A percentile compares a stretch with the other conserved stretches of the same genome.
Evolutionary conservation across 192 early-diverging fungal genomes (phyloP).

Genomic region (Pilobolus umbonatus): DNA sequence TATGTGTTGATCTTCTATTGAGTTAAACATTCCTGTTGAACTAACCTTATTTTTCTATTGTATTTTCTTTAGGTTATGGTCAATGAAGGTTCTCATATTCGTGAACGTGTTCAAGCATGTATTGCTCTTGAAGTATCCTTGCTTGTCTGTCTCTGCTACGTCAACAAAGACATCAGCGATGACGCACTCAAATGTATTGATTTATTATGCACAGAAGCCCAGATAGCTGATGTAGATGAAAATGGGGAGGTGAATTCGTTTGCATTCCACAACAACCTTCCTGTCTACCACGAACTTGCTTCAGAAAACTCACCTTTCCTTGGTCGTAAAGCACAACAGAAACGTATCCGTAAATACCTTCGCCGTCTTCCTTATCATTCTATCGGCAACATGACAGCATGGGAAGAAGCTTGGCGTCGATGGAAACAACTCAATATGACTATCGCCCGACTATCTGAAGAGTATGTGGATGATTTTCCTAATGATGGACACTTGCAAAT

Average conservation of each 20-base stretch:
- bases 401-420: constrained; percentile 71
- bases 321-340: constrained; percentile 67
- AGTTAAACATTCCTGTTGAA: not conserved
- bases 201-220: constrained; percentile 58
- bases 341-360: constrained; percentile 59
- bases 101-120: constrained; percentile 57
- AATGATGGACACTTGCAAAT: not conserved
- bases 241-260: constrained; percentile 30
- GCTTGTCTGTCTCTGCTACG: constrained; percentile 63
- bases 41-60: not conserved
- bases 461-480: constrained; percentile 5
- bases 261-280: constrained; percentile 56
- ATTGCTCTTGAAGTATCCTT: constrained; percentile 68
- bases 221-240: constrained; percentile 52
- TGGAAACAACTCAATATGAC: constrained; percentile 56
- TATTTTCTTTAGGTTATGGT: constrained; percentile 26
- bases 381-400: constrained; percentile 69
- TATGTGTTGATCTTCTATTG: not conserved
- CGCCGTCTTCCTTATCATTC: constrained; percentile 56
- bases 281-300: constrained; percentile 57
- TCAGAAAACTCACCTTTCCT: constrained; percentile 8
- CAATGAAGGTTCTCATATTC: constrained; percentile 45
- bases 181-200: constrained; percentile 57
- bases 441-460: constrained; percentile 8
- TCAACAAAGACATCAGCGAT: constrained; percentile 56